Evolutionary conservation across 805 yeast species (phyloP), one percentile per base, ranked within the genome.

Genomic region (Lipomyces sp.): DNA sequence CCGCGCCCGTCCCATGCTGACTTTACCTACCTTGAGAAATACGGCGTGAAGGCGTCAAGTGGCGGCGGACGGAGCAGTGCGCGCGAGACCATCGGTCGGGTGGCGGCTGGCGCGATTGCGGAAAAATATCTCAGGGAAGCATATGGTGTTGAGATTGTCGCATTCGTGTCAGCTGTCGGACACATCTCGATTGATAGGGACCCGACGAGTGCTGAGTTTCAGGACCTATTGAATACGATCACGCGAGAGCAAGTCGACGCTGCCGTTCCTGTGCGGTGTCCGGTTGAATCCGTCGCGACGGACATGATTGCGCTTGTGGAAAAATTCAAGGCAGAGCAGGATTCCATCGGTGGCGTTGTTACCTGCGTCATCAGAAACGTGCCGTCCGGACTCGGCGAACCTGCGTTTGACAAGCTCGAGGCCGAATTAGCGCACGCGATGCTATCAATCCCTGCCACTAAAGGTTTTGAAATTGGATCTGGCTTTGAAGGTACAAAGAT

Each of bases 1-100:
- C 99, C 99, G 73, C 87, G 99, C 79, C 99, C 99, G 34, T 90
- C 97, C 37, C 99, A 95, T 79, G 98, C 99, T 24, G 99, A 95
- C 79, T 92, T 84, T 84, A 95, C 99, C 30, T 95, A 95, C 80
- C 82, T 90, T 75, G 83, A 85, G 71, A 95, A 95, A 80, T 95
- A 95, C 80, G 97, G 97, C 54, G 84, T 87, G 73, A 95, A 95
- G 80, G 96, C 98, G 3, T 86, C 96, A 4, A 89, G 96, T 48
- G 99, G 99, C 61, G 99, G 99, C 75, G 99, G 99, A 69, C 87
- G 99, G 77, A 90, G 98, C 11, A 87, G 94, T 56, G 99, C 99
- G 7, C 87, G 99, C 79, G 99, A 95, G 80, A 95, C 99, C 54
- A 95, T 95, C 74, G 99, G 99, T 65, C 87, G 99, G 79, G 99